Evolutionary conservation across 2,329 filamentous ascomycete genomes (phyloP), one percentile per base, ranked within the genome.

Genomic region (Bimuria novae-zelandiae): DNA sequence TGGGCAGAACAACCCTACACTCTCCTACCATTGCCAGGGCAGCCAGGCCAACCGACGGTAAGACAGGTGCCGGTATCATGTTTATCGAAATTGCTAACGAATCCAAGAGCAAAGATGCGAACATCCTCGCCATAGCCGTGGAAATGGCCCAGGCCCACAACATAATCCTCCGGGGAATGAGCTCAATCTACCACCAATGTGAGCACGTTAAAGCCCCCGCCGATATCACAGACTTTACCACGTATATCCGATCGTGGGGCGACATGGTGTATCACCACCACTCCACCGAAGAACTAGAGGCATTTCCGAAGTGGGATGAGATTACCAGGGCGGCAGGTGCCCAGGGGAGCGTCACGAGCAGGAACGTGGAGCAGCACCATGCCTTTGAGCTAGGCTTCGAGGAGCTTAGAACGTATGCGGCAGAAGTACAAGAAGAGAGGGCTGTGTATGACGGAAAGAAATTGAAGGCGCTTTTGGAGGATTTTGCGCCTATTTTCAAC

Each of bases 181-280:
- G 74, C 61, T 61, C 63, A 32, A 67, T 75, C 40, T 74, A 72
- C 53, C 65, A 66, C 23, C 73, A 76, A 57, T 68, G 52, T 3
- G 54, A 57, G 10, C 64, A 40, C 57, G 60, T 36, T 48, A 63
- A 33, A 52, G 66, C 19, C 1, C 45, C 40, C 49, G 50, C 11
- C 52, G 64, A 54, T 19, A 60, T 69, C 6, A 44, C 60, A n/a
- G 64, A 71, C 40, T 57, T 73, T 10, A 60, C 69, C 22, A 56
- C 63, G 7, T 73, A 70, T 50, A 60, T 71, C 7, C 51, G 57
- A 3, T 66, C 65, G 12, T 76, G 71, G 68, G 59, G 59, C 17
- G 67, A 71, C 16, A 69, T 67, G 40, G 66, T 76, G 5, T 57
- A 73, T 30, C 70, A 75, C 52, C 74, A 75, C 51, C 73, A 76